Evolutionary conservation across 192 early-diverging fungal species (phyloP).

Genomic region (Entomortierella parvispora): DNA sequence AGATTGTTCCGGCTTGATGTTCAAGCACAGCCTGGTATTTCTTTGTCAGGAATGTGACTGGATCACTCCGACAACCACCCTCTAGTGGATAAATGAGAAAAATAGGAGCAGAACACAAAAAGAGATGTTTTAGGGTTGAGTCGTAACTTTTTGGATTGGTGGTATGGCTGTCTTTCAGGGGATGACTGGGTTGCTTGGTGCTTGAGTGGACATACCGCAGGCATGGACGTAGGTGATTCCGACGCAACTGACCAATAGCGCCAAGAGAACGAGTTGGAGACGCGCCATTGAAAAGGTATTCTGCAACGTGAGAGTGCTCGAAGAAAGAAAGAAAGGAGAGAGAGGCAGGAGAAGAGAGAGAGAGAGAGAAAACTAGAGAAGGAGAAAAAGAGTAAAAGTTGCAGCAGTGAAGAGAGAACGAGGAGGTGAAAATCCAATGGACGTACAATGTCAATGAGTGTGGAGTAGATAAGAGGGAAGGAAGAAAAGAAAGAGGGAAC

Average conservation of each 20-base stretch:
- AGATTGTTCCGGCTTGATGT: conserved; percentile 4
- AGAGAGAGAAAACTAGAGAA: too few species aligned
- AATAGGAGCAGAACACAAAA: neutral
- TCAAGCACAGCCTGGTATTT: conserved; percentile 25
- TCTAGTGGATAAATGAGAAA: conserved; percentile 7
- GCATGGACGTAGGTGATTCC: conserved; percentile 19
- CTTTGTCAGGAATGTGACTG: conserved; percentile 28
- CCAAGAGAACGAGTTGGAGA: conserved; percentile 6
- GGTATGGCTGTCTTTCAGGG: neutral
- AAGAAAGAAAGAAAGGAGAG: neutral
- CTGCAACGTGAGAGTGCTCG: neutral
- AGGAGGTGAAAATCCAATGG: too few species aligned
- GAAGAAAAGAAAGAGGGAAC: too few species aligned
- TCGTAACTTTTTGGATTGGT: neutral
- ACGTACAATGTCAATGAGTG: too few species aligned
- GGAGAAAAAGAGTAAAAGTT: neutral
- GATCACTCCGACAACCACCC: conserved; percentile 23
- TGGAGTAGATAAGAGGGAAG: too few species aligned
- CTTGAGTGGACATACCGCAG: conserved; percentile 22
- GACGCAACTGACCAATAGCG: conserved; percentile 8
- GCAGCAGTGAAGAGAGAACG: too few species aligned
- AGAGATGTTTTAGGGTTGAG: too few species aligned
- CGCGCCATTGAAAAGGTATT: conserved; percentile 16
- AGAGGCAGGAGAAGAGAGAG: too few species aligned
- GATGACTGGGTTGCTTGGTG: neutral